These are phyloP conservation scores for Myriosclerotinia scirpicola DNA, from an alignment of 2,329 filamentous ascomycete genomes.

Conservation along the genomic window DNA sequence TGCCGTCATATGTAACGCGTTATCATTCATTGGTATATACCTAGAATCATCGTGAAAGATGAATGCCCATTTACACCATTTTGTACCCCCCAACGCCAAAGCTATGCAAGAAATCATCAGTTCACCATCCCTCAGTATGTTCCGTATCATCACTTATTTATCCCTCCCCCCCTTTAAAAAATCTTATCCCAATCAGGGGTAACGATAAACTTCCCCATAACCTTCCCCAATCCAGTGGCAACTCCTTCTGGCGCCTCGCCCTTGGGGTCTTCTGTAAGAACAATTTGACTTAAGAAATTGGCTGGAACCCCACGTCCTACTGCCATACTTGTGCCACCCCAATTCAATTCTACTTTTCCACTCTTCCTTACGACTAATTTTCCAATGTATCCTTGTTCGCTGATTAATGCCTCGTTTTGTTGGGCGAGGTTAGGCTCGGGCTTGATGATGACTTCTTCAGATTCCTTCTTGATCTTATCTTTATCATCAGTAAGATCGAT, in stretches of 20 bases:
- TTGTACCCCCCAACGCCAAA: slow-evolving; percentile 11
- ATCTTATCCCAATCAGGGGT: slow-evolving; percentile 58
- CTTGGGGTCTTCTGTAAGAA: slow-evolving; percentile 48
- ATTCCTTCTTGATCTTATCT: slow-evolving; percentile 31
- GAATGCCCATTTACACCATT: slow-evolving; percentile 17
- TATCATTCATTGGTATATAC: slow-evolving; percentile 7
- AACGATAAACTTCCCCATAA: slow-evolving; percentile 61
- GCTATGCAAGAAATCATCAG: slow-evolving; percentile 22
- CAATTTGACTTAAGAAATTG: slow-evolving; percentile 58
- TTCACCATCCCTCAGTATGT: not conserved
- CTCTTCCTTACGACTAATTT: slow-evolving; percentile 61
- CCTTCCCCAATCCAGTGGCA: slow-evolving; percentile 61
- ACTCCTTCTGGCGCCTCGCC: slow-evolving; percentile 46
- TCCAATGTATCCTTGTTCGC: slow-evolving; percentile 58
- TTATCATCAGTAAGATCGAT: slow-evolving; percentile 32
- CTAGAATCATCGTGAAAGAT: slow-evolving; percentile 12
- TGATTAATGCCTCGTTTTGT: slow-evolving; percentile 32
- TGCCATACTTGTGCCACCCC: slow-evolving; percentile 58
- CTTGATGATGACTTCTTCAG: slow-evolving; percentile 28
- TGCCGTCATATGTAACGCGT: not conserved
- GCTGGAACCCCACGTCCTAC: slow-evolving; percentile 53
- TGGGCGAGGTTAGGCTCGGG: slow-evolving; percentile 17
- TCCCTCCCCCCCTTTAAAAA: slow-evolving; percentile 32
- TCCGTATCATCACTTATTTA: not conserved
- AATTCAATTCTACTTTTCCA: slow-evolving; percentile 61